Percentiles rank a stretch among this genome's conserved stretches.
Evolutionary conservation across 805 yeast species (phyloP).

Genomic region (Candida anglica): DNA sequence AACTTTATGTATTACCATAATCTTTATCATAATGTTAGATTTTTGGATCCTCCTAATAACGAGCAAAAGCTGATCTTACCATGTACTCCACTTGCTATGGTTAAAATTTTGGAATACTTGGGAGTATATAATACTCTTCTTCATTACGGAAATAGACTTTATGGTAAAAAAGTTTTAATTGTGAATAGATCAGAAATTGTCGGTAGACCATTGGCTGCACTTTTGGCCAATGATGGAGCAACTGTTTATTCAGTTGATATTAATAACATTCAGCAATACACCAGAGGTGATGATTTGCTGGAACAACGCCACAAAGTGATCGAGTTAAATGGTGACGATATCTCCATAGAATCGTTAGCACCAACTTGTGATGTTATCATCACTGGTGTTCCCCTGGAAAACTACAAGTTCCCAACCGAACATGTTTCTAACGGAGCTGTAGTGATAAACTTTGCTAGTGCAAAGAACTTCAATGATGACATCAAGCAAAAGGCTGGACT

Average conservation of each 20-base stretch:
- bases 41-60: conserved; percentile 63
- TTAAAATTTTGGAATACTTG: conserved; percentile 85
- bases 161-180: conserved; percentile 87
- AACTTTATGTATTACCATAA: conserved; percentile 89
- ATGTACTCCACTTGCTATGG: conserved; percentile 94
- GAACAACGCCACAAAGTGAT: conserved; percentile 77
- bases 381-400: conserved; percentile 89
- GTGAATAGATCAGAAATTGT: conserved; percentile 96
- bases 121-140: conserved; percentile 80
- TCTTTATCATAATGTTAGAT: conserved; percentile 90
- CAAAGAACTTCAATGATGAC: conserved; percentile 79
- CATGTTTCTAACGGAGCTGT: conserved; percentile 83
- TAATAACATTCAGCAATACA: conserved; percentile 82
- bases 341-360: conserved; percentile 61
- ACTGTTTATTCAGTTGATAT: conserved; percentile 89
- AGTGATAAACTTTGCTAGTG: conserved; percentile 84
- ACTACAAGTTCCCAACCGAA: conserved; percentile 82
- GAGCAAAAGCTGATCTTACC: conserved; percentile 84
- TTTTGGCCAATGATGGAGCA: conserved; percentile 96
- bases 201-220: conserved; percentile 94
- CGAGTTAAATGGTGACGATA: conserved; percentile 45
- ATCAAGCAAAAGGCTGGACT: conserved; percentile 84
- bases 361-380: conserved; percentile 83
- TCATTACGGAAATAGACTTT: conserved; percentile 86
- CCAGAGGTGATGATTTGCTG: conserved; percentile 88